These are phyloP conservation scores for Elongisporangium undulatum DNA, from an alignment of 352 stramenopile species.

Conservation along the genomic window DNA sequence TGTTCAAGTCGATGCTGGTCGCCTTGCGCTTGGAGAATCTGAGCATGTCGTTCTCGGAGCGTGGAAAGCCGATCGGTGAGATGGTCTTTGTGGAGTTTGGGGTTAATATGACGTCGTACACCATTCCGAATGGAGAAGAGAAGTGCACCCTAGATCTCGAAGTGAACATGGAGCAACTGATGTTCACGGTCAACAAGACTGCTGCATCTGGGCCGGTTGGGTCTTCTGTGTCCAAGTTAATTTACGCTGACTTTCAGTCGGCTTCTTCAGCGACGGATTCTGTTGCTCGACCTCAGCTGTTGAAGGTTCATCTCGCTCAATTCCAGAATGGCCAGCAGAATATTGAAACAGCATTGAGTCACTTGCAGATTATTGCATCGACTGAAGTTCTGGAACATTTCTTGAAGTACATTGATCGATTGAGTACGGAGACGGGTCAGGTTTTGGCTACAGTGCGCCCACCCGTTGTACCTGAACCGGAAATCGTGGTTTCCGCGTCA, in stretches of 20 bases:
- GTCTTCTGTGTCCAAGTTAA: conserved; percentile 39
- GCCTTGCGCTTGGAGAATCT: conserved; percentile 47
- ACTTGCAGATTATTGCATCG: conserved; percentile 39
- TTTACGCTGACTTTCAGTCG: conserved; percentile 55
- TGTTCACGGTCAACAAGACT: conserved; percentile 43
- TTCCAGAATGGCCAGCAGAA: conserved; percentile 41
- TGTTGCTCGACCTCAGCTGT: conserved; percentile 31
- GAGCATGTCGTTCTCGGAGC: conserved; percentile 43
- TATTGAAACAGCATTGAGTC: conserved; percentile 36
- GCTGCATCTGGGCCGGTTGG: conserved; percentile 21
- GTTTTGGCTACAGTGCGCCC: conserved; percentile 40
- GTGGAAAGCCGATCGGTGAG: conserved; percentile 33
- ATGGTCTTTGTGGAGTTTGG: conserved; percentile 47
- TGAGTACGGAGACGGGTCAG: conserved; percentile 46
- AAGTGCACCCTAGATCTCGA: conserved; percentile 50
- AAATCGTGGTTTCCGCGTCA: conserved; percentile 14
- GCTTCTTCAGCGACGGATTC: conserved; percentile 16
- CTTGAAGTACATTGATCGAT: conserved; percentile 53
- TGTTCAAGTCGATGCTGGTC: conserved; percentile 54
- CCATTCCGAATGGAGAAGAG: conserved; percentile 33
- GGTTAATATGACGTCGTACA: conserved; percentile 35
- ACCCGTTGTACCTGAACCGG: conserved; percentile 16
- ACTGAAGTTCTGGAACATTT: conserved; percentile 54
- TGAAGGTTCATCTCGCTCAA: conserved; percentile 36
- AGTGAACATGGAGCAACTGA: conserved; percentile 37